phyloP scores from a whole-genome alignment of 306 rosid species.

The Senna tora region DNA sequence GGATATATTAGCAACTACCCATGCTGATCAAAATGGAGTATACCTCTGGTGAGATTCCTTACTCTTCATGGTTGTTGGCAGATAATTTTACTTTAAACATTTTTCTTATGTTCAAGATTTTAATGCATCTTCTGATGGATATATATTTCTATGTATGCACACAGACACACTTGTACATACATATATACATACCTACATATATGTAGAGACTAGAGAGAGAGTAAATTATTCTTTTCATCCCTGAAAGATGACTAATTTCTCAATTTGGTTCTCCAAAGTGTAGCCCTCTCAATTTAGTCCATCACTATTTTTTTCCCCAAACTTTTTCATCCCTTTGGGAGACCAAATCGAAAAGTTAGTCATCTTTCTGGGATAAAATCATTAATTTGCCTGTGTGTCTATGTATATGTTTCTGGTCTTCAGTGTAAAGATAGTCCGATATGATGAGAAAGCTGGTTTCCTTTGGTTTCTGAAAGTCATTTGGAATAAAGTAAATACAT shows the following conservation, averaged over 20 bases:
- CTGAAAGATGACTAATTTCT: too few relatives aligned
- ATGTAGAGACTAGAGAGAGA: too few relatives aligned
- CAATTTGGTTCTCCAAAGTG: too few relatives aligned
- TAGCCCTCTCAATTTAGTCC: too few relatives aligned
- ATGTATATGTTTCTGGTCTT: not conserved
- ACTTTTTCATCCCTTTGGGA: too few relatives aligned
- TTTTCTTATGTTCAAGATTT: slow-evolving; percentile 9
- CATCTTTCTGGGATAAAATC: too few relatives aligned
- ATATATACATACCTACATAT: too few relatives aligned
- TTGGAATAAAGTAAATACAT: slow-evolving; percentile 20
- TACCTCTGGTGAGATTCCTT: slow-evolving; percentile 77
- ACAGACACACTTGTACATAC: too few relatives aligned
- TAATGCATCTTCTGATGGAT: not conserved
- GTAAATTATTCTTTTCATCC: too few relatives aligned
- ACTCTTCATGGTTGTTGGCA: slow-evolving; percentile 11
- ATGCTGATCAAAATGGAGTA: slow-evolving; percentile 90
- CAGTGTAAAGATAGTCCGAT: slow-evolving; percentile 13
- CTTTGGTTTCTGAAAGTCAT: slow-evolving; percentile 18
- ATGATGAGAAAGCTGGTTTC: slow-evolving; percentile 28
- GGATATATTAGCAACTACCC: slow-evolving; percentile 89
- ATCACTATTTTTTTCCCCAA: too few relatives aligned
- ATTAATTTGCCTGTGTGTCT: too few relatives aligned
- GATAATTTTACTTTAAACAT: slow-evolving; percentile 1
- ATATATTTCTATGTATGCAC: not conserved
- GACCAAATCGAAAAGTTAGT: too few relatives aligned